Conservation (phyloP, 305 asterid species). For the Plantago coronopus region DNA sequence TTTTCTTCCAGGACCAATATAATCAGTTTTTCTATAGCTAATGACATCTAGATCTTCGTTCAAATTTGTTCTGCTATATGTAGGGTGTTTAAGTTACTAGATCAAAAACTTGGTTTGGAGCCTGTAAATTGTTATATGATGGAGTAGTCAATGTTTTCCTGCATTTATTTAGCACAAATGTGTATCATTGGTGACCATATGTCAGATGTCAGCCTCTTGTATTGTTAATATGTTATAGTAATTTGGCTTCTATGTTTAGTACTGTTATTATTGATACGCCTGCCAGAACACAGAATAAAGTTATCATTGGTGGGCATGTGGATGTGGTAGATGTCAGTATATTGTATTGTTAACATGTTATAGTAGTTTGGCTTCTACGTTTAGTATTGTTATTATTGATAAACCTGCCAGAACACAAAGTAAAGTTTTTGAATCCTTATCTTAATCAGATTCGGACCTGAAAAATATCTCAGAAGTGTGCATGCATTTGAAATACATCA, state of each 20-base stretch:
- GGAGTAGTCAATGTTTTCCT: constrained; percentile 6
- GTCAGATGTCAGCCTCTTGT: neutral
- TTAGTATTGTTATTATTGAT: too few relatives aligned
- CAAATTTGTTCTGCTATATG: neutral
- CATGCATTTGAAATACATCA: constrained; percentile 49
- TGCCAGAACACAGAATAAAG: too few relatives aligned
- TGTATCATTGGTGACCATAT: constrained; percentile 1
- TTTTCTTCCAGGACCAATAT: neutral
- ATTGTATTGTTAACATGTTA: too few relatives aligned
- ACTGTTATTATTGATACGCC: too few relatives aligned
- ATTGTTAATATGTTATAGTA: neutral
- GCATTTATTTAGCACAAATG: constrained; percentile 7
- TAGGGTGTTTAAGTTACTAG: too few relatives aligned
- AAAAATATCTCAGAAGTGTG: constrained; percentile 51
- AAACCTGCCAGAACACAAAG: constrained; percentile 16
- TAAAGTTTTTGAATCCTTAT: constrained; percentile 19
- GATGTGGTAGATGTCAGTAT: neutral
- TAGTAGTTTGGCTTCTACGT: too few relatives aligned
- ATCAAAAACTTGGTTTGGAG: too few relatives aligned
- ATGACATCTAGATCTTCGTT: neutral
- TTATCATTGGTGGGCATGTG: too few relatives aligned
- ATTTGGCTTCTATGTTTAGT: too few relatives aligned
- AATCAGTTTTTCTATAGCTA: neutral
- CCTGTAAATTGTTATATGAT: too few relatives aligned
- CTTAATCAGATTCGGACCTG: constrained; percentile 62